Conservation (phyloP, 345 rosid species). For the Lepidium africanum region DNA sequence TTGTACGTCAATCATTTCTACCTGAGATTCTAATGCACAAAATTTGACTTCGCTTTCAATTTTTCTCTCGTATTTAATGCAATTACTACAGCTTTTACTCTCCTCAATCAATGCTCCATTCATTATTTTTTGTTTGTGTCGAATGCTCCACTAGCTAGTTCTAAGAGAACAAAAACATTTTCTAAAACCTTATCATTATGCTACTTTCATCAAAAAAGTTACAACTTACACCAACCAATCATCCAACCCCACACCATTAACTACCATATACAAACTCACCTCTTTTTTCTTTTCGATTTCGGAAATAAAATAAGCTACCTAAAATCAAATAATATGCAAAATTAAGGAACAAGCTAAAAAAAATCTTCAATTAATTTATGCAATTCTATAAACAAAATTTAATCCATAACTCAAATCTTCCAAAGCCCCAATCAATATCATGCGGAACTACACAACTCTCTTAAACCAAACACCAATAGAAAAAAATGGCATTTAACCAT, state of each 20-base stretch:
- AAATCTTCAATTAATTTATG: neutral
- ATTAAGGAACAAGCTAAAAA: neutral
- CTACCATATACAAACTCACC: neutral
- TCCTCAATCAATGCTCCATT: constrained; percentile 19
- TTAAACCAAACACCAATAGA: no score
- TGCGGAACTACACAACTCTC: no score
- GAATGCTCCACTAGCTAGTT: neutral
- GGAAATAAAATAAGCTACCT: neutral
- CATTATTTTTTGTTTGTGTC: neutral
- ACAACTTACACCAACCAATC: constrained; percentile 14
- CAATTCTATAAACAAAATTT: no score
- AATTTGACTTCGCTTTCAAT: neutral
- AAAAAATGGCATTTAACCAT: no score
- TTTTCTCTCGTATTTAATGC: constrained; percentile 2
- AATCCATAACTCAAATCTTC: no score
- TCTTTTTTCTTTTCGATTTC: neutral
- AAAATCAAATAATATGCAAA: neutral
- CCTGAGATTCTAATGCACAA: constrained; percentile 7
- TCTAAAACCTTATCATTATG: constrained; percentile 8
- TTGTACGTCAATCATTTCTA: constrained; percentile 18
- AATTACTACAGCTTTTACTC: neutral
- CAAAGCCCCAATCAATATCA: no score
- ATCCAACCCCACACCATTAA: constrained; percentile 14
- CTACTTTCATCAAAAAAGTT: neutral
- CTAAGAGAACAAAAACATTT: neutral